These are phyloP conservation scores for Colletotrichum lentis DNA, from an alignment of 2,329 filamentous ascomycete genomes.

Conservation along the genomic window DNA sequence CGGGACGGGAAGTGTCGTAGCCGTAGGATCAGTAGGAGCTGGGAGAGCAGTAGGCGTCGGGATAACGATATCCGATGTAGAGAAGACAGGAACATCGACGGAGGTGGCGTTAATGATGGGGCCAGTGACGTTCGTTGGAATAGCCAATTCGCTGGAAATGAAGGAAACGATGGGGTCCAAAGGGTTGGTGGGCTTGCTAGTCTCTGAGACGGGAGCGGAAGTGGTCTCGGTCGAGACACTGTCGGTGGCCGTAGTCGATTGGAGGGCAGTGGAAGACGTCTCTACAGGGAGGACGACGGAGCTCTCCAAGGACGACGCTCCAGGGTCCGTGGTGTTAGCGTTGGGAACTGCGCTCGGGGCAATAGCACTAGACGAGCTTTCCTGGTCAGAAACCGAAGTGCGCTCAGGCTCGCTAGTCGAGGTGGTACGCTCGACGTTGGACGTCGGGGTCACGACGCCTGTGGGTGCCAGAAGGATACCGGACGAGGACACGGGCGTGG, in stretches of 20 bases:
- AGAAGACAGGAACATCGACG: slow-evolving; percentile 8
- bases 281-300: slow-evolving; percentile 22
- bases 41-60: slow-evolving; percentile 30
- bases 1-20: slow-evolving; percentile 4
- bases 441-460: slow-evolving; percentile 44
- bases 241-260: slow-evolving; percentile 4
- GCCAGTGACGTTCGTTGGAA: slow-evolving; percentile 30
- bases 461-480: slow-evolving; percentile 46
- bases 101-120: slow-evolving; percentile 29
- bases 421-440: slow-evolving; percentile 9
- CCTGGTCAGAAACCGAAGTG: slow-evolving; percentile 5
- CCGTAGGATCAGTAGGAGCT: slow-evolving; percentile 32
- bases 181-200: slow-evolving; percentile 24
- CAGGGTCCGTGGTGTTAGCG: slow-evolving; percentile 29
- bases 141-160: slow-evolving; percentile 23
- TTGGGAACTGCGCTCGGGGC: slow-evolving; percentile 18
- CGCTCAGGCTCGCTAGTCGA: slow-evolving; percentile 6
- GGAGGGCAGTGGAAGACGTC: slow-evolving; percentile 7
- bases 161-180: slow-evolving; percentile 35
- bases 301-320: slow-evolving; percentile 10
- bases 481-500: slow-evolving; percentile 34
- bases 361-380: slow-evolving; percentile 1
- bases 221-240: slow-evolving; percentile 9
- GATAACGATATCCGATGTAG: slow-evolving; percentile 24
- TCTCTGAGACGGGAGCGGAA: slow-evolving; percentile 13